These are phyloP conservation scores for Botryobasidium botryosum DNA, from an alignment of 768 basidiomycete species.

Conservation along the genomic window DNA sequence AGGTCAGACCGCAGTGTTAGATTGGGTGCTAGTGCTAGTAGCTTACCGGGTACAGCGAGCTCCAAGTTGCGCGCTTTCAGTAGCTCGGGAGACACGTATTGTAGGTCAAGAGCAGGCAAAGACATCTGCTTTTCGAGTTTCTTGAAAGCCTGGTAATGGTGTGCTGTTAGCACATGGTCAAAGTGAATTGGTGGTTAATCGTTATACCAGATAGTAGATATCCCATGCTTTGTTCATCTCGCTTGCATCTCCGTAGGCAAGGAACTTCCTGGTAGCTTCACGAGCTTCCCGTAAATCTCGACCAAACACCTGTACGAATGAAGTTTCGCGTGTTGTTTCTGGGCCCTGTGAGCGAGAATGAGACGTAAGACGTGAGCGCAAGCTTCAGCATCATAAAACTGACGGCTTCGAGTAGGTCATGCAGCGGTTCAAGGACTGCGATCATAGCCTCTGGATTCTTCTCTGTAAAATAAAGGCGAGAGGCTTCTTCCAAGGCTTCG, in stretches of 20 bases:
- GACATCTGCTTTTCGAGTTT: slow-evolving; percentile 88
- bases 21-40: not conserved
- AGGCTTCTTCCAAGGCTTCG: slow-evolving; percentile 95
- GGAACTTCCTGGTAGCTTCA: slow-evolving; percentile 77
- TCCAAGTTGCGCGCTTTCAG: slow-evolving; percentile 80
- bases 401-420: slow-evolving; percentile 79
- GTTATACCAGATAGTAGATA: slow-evolving; percentile 85
- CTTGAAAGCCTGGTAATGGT: slow-evolving; percentile 63
- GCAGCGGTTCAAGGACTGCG: slow-evolving; percentile 74
- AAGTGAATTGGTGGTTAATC: too few species aligned
- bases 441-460: slow-evolving; percentile 98
- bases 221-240: slow-evolving; percentile 98
- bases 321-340: slow-evolving; percentile 83
- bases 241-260: slow-evolving; percentile 65
- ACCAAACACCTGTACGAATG: slow-evolving; percentile 87
- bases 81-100: slow-evolving; percentile 90
- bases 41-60: slow-evolving; percentile 82
- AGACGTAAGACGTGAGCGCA: not conserved
- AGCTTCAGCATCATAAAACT: slow-evolving; percentile 15
- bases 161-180: too few species aligned
- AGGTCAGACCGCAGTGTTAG: too few species aligned
- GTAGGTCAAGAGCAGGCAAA: slow-evolving; percentile 78
- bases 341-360: slow-evolving; percentile 51
- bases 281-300: slow-evolving; percentile 84
- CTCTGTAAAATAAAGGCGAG: slow-evolving; percentile 89